Conservation (phyloP, 1,139 yeast genomes). For the Blastobotrys buckinghamii region DNA sequence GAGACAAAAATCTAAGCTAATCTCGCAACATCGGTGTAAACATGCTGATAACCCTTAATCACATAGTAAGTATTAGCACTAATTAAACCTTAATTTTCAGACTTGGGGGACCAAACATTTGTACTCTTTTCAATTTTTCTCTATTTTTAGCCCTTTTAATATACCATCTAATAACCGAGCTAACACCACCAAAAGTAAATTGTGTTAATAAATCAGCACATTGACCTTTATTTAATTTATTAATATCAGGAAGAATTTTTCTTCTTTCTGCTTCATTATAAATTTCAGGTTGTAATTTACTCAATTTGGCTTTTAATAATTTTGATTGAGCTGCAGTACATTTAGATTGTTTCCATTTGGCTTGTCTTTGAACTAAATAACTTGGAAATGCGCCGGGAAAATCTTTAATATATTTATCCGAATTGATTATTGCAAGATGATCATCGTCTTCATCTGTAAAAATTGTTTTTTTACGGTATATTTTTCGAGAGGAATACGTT, state of each 20-base stretch:
- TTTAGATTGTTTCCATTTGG: not conserved
- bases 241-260: not conserved
- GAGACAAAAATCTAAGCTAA: not conserved
- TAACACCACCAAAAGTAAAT: slow-evolving; percentile 4
- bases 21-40: too few species aligned
- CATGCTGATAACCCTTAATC: too few species aligned
- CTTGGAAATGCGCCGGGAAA: not conserved
- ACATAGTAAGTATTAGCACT: too few species aligned
- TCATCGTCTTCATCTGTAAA: not conserved
- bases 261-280: not conserved
- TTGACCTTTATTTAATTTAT: slow-evolving; percentile 3
- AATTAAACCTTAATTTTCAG: not conserved
- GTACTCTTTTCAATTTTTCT: slow-evolving; percentile 3
- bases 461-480: not conserved
- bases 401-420: slow-evolving; percentile 1
- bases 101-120: slow-evolving; percentile 5
- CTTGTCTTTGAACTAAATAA: slow-evolving; percentile 3
- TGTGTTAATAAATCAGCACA: slow-evolving; percentile 6
- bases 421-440: not conserved
- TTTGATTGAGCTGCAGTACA: not conserved
- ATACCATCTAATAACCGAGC: slow-evolving; percentile 2
- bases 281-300: not conserved
- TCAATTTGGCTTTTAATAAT: not conserved
- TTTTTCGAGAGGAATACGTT: not conserved
- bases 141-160: slow-evolving; percentile 2